Base-by-base conservation (phyloP, 805 yeast genomes). In the Candida dajiaensis region DNA sequence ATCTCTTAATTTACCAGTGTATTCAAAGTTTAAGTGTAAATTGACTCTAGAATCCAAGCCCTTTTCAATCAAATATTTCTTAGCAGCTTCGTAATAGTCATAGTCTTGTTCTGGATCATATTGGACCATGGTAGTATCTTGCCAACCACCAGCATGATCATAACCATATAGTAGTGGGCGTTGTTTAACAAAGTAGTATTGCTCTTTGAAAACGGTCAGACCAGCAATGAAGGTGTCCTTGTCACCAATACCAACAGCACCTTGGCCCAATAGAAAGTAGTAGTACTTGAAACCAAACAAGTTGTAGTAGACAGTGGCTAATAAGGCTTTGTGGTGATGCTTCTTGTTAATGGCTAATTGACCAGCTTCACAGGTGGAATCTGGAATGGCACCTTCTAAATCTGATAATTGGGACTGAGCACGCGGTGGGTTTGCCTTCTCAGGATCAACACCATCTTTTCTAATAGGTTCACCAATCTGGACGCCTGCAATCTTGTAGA, bases 221-320 rank as follows among this genome's bases (percentile, higher is more conserved):
- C 61, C 63, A 3, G 63, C 61, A 68, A 55, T 76, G 57, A 84
- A 83, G 0, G 90, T 83, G 52, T 85, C 90, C 58, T 84, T 84
- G 59, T 85, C 92, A 46, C 90, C 90, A 62, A 83, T 85, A 16
- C 90, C 92, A 2, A 88, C 85, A 35, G 80, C 75, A 11, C 88
- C 88, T 62, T 85, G 94, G 0, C 87, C 79, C 51, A 85, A 66
- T 41, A 85, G 63, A 21, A 85, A 86, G 58, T 84, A 85, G 61
- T 80, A 85, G 62, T 72, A 79, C 22, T 74, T 64, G 16, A 88
- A 88, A 0, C 94, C 94, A 62, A 68, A 68, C 12, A 81, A 66
- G 57, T 84, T 84, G 61, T 85, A 85, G 62, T 83, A 85, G 37
- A 81, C 69, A 6, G 85, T 70, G 38, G 84, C 66, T 23, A 84